Conservation (phyloP, 1,139 yeast species). For the Zygoascus meyerae region DNA sequence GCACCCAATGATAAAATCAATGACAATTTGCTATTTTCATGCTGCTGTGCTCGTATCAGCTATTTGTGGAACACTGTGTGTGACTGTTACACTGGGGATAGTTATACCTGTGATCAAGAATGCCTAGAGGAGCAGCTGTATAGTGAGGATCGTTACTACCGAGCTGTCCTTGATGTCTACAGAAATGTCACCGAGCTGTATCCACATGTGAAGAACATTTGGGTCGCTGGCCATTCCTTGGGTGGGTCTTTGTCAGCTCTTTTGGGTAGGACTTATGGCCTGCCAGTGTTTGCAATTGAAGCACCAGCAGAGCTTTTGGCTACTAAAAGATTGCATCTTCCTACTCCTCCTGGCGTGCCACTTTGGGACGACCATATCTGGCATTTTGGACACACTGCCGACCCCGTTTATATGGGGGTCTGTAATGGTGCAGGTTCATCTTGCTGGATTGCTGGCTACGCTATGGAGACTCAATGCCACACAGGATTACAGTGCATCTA, state of each 20-base stretch:
- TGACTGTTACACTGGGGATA: conserved; percentile 73
- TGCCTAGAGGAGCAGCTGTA: conserved; percentile 76
- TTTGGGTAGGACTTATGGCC: conserved; percentile 81
- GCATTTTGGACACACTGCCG: conserved; percentile 97
- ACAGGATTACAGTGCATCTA: conserved; percentile 84
- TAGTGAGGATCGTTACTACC: conserved; percentile 74
- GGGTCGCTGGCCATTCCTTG: conserved; percentile 94
- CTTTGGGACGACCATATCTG: conserved; percentile 73
- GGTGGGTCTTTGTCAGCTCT: conserved; percentile 87
- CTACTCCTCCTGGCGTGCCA: conserved; percentile 90
- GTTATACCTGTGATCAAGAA: conserved; percentile 83
- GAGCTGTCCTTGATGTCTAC: conserved; percentile 73
- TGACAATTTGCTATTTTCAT: conserved; percentile 83
- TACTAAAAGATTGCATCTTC: conserved; percentile 75
- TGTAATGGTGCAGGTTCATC: conserved; percentile 92
- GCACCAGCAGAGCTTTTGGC: conserved; percentile 93
- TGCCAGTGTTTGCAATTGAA: conserved; percentile 86
- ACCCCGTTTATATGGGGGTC: conserved; percentile 94
- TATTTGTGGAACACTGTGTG: conserved; percentile 95
- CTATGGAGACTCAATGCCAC: conserved; percentile 96
- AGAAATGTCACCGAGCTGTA: conserved; percentile 61
- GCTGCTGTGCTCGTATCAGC: conserved; percentile 93
- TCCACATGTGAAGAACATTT: conserved; percentile 62
- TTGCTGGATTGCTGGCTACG: conserved; percentile 91
- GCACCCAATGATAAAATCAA: conserved; percentile 74